Base-by-base conservation (phyloP, 805 yeast species). In the Saturnispora diversa region DNA sequence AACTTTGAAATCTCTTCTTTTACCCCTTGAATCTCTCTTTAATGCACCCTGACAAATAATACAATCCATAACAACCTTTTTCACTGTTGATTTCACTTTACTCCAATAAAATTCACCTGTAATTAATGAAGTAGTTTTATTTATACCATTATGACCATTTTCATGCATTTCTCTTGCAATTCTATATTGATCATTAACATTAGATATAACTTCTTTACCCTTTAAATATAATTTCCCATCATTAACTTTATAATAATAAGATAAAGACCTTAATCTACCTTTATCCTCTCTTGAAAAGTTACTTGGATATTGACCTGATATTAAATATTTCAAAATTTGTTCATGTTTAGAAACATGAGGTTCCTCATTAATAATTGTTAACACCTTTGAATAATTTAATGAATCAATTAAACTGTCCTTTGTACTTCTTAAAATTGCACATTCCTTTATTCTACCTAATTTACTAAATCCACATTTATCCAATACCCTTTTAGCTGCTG, bases 51-150 rank as follows among this genome's bases (percentile, higher is more conserved):
- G 66, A 58, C 97, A 90, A 37, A 76, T 80, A 2, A 69, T 66
- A 58, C 97, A 92, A 44, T 77, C 74, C 40, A 80, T 69, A 39
- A 88, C 78, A 1, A 85, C 90, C 23, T 77, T 75, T 1, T 83
- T 78, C 1, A 84, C 96, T 0, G 95, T 85, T 42, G 77, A 86
- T 60, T 92, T 88, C 47, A 90, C 83, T 38, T 94, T 74, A 1
- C 86, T 75, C 97, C 97, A 90, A 58, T 86, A 94, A 51, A 83
- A 90, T 50, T 74, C 73, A 46, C 83, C 92, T 1, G 88, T 74
- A 13, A 92, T 74, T 13, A 72, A 63, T 0, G 90, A 65, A 0
- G 96, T 87, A 2, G 94, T 80, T 53, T 80, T 84, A 62, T 90
- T 90, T 47, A 90, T 86, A 9, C 97, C 97, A 10, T 80, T 80